A percentile compares a stretch with the other conserved stretches of the same genome.
Conservation (phyloP, 2,329 filamentous ascomycete species). For the Ceratocystis colombiana region DNA sequence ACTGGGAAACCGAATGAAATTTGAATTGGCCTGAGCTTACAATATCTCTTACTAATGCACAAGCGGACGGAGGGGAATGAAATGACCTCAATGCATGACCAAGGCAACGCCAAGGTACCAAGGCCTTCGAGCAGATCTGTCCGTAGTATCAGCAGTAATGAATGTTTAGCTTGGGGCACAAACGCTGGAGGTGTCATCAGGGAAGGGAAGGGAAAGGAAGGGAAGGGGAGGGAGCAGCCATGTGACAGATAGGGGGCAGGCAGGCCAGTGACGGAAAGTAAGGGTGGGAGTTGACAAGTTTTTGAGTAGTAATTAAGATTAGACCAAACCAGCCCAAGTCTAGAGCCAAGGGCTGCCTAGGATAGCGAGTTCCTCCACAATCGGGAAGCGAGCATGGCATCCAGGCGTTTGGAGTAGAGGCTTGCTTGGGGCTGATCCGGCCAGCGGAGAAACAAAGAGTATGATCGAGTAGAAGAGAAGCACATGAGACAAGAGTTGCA, state of each 20-base stretch:
- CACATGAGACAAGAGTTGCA: slow-evolving; percentile 8
- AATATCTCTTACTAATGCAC: too few species aligned
- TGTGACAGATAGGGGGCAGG: not conserved
- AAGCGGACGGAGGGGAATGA: too few species aligned
- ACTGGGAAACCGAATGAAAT: too few species aligned
- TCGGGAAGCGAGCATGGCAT: not conserved
- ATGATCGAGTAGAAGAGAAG: not conserved
- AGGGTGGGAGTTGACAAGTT: not conserved
- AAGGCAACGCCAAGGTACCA: too few species aligned
- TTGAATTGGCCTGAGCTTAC: too few species aligned
- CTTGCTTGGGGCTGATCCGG: not conserved
- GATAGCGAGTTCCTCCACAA: not conserved
- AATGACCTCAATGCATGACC: too few species aligned
- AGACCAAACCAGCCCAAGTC: not conserved
- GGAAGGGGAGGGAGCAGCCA: not conserved
- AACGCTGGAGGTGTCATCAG: not conserved
- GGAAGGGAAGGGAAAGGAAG: not conserved
- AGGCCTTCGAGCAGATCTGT: too few species aligned
- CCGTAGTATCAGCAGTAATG: not conserved
- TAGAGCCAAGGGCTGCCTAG: not conserved
- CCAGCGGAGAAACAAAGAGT: not conserved
- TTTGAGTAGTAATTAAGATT: not conserved
- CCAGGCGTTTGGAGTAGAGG: not conserved
- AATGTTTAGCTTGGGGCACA: not conserved
- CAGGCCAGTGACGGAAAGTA: not conserved